phyloP scores from a whole-genome alignment of 1,139 yeast genomes.

The Hanseniaspora uvarum region DNA sequence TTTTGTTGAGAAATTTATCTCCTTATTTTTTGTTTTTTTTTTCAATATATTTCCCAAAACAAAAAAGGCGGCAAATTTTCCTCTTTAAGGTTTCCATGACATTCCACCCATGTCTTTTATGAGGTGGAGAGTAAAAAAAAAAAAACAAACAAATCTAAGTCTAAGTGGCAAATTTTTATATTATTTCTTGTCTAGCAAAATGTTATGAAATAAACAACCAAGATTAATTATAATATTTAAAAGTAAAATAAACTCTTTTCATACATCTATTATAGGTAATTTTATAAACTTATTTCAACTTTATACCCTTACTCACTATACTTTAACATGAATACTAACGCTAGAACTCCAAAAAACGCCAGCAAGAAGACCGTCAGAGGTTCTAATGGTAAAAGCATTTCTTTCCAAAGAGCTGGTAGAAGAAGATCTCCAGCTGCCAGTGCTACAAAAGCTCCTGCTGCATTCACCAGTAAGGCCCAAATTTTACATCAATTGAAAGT shows the following conservation, averaged over 20 bases:
- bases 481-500: constrained; percentile 5
- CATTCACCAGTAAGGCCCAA: background rate
- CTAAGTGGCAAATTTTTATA: background rate
- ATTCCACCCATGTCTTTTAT: background rate
- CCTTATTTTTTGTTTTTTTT: background rate
- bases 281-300: background rate
- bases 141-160: background rate
- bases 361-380: constrained; percentile 30
- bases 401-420: constrained; percentile 26
- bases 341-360: constrained; percentile 31
- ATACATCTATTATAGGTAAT: background rate
- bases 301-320: background rate
- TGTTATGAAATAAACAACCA: background rate
- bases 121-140: background rate
- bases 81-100: background rate
- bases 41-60: background rate
- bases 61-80: background rate
- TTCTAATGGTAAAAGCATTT: constrained; percentile 25
- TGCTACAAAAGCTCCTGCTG: constrained; percentile 28
- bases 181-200: too few relatives aligned
- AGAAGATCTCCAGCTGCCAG: constrained; percentile 32
- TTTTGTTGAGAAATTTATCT: too few relatives aligned
- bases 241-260: background rate
- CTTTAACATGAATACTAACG: background rate
- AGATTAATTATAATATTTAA: background rate